Conservation (phyloP, 2,329 filamentous ascomycete genomes). For the Nemania sp. region DNA sequence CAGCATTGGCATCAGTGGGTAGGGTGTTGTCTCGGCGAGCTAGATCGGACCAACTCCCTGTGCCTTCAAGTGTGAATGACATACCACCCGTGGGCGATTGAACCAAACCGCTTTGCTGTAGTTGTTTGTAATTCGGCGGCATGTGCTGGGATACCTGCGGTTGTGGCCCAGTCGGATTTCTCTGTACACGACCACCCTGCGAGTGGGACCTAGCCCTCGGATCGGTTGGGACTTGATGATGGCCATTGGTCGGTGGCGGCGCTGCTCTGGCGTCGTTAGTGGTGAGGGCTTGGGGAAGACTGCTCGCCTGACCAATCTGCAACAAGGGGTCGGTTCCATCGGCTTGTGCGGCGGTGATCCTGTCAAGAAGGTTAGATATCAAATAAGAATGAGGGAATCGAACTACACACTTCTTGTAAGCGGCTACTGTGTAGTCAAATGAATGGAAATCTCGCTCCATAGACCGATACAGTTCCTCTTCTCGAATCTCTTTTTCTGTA, state of each 20-base stretch:
- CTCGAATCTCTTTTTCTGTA: constrained; percentile 90
- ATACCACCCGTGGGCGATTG: constrained; percentile 81
- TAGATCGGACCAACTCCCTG: constrained; percentile 88
- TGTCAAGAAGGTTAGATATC: constrained; percentile 30
- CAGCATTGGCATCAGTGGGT: constrained; percentile 65
- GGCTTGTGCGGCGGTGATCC: constrained; percentile 43
- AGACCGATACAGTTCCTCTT: constrained; percentile 91
- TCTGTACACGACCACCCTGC: constrained; percentile 18
- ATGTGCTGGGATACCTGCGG: constrained; percentile 38
- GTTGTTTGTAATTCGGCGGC: constrained; percentile 55
- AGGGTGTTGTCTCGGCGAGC: constrained; percentile 81
- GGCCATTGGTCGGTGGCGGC: constrained; percentile 38
- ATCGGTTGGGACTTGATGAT: constrained; percentile 25
- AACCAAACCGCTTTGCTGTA: constrained; percentile 60
- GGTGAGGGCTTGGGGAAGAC: constrained; percentile 53
- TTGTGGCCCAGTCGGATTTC: constrained; percentile 16
- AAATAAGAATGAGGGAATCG: neutral
- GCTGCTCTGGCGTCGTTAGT: constrained; percentile 55
- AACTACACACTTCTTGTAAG: constrained; percentile 67
- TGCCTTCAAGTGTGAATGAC: constrained; percentile 87
- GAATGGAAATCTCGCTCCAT: constrained; percentile 93
- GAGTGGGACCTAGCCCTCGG: constrained; percentile 19
- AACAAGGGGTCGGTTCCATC: constrained; percentile 31
- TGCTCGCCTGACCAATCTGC: constrained; percentile 31
- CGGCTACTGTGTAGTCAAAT: constrained; percentile 89